Evolutionary conservation across 169 alveolate species (phyloP).

Genomic region (Plasmodium gonderi): DNA sequence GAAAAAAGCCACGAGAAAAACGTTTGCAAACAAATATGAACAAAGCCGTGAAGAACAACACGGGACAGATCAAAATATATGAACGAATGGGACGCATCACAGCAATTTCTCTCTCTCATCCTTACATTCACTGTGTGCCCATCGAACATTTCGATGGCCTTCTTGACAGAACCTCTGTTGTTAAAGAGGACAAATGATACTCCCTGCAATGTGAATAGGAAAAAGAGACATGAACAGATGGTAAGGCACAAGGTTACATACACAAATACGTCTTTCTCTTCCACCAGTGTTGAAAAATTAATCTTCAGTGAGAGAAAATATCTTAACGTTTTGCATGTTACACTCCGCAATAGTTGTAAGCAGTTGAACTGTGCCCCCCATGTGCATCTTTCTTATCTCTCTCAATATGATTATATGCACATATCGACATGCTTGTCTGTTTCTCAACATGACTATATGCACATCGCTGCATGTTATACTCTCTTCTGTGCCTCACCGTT

Average conservation of each 20-base stretch:
- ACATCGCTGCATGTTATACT: neutral
- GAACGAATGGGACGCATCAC: no score
- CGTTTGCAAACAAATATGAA: neutral
- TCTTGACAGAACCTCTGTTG: constrained; percentile 35
- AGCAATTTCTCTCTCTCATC: neutral
- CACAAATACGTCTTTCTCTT: no score
- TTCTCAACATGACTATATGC: neutral
- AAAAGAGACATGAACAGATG: neutral
- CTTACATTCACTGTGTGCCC: constrained; percentile 50
- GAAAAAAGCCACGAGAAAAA: neutral
- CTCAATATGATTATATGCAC: no score
- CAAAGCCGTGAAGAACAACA: neutral
- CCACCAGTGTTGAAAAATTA: no score
- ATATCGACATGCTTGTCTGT: neutral
- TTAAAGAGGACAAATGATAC: constrained; percentile 25
- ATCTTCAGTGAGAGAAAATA: no score
- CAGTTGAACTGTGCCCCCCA: no score
- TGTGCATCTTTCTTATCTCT: no score
- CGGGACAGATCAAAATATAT: neutral
- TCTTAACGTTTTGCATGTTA: no score
- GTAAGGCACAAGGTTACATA: neutral
- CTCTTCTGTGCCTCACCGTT: constrained; percentile 2
- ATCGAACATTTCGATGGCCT: constrained; percentile 51
- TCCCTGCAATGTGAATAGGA: constrained; percentile 16
- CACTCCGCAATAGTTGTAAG: no score